Evolutionary conservation across 2,329 filamentous ascomycete genomes (phyloP).

Genomic region (Ascomycota sp.): DNA sequence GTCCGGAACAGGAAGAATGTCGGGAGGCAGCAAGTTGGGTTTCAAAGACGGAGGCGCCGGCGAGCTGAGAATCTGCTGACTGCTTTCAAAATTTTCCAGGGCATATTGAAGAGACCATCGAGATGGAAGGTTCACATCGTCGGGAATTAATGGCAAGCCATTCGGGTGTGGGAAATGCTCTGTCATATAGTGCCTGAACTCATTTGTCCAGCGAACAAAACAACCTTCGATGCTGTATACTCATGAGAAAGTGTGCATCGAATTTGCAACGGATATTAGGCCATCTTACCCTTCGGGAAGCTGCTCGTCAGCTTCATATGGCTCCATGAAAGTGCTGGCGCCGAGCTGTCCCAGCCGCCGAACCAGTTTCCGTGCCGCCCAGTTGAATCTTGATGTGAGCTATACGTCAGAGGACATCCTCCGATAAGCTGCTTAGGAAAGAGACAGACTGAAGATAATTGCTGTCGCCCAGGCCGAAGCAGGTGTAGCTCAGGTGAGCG

Average conservation of each 20-base stretch:
- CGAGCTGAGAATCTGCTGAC: too few relatives aligned
- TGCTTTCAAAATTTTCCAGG: slow-evolving; percentile 2
- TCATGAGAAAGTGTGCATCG: not conserved
- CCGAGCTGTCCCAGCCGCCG: slow-evolving; percentile 72
- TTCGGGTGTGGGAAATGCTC: slow-evolving; percentile 47
- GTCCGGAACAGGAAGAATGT: slow-evolving; percentile 33
- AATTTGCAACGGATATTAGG: slow-evolving; percentile 3
- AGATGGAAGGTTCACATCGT: slow-evolving; percentile 53
- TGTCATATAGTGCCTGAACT: slow-evolving; percentile 45
- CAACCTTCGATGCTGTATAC: slow-evolving; percentile 51
- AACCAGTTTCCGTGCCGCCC: slow-evolving; percentile 72
- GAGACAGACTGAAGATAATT: slow-evolving; percentile 64
- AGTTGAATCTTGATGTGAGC: slow-evolving; percentile 58
- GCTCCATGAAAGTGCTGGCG: slow-evolving; percentile 51
- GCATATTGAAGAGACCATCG: slow-evolving; percentile 30
- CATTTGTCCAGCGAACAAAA: slow-evolving; percentile 58
- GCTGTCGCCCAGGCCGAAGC: slow-evolving; percentile 84
- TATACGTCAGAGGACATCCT: not conserved
- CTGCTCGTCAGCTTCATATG: slow-evolving; percentile 82
- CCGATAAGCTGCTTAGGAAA: not conserved
- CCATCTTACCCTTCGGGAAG: slow-evolving; percentile 63
- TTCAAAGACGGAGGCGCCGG: too few relatives aligned
- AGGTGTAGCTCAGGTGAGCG: slow-evolving; percentile 49
- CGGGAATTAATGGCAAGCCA: slow-evolving; percentile 49
- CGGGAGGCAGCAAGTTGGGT: not conserved